These are phyloP conservation scores for Eutrema yunnanense DNA, from an alignment of 345 rosid species.

Conservation along the genomic window DNA sequence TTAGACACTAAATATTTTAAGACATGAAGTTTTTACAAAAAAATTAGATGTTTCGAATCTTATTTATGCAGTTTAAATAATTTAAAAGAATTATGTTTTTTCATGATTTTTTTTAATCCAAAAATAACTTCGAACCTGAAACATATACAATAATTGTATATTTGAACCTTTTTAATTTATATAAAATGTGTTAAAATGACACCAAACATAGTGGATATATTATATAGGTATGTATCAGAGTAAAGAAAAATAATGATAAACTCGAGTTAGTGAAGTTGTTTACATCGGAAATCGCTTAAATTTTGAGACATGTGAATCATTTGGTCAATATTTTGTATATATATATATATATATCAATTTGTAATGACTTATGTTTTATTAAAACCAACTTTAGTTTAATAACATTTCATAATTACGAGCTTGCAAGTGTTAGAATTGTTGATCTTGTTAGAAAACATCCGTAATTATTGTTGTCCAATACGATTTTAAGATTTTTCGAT, in stretches of 20 bases:
- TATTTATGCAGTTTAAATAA: too few relatives aligned
- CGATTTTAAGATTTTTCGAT: background rate
- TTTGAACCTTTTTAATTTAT: too few relatives aligned
- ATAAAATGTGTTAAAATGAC: background rate
- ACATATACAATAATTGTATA: too few relatives aligned
- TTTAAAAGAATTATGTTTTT: too few relatives aligned
- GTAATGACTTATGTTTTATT: background rate
- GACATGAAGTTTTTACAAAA: too few relatives aligned
- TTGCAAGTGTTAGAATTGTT: background rate
- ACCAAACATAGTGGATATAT: background rate
- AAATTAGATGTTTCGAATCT: too few relatives aligned
- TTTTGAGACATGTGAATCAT: conserved; percentile 3
- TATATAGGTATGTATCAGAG: background rate
- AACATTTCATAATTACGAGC: background rate
- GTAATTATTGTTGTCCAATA: background rate
- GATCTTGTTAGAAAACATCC: background rate
- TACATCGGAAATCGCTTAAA: conserved; percentile 3
- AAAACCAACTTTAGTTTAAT: background rate
- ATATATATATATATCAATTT: background rate
- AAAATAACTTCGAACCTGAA: too few relatives aligned
- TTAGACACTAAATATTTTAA: too few relatives aligned
- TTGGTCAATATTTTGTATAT: background rate
- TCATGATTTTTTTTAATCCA: too few relatives aligned
- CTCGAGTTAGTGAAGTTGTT: background rate
- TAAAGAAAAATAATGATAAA: background rate